Base-by-base conservation (phyloP, 192 early-diverging fungal genomes). In the Umbelopsis vinacea region DNA sequence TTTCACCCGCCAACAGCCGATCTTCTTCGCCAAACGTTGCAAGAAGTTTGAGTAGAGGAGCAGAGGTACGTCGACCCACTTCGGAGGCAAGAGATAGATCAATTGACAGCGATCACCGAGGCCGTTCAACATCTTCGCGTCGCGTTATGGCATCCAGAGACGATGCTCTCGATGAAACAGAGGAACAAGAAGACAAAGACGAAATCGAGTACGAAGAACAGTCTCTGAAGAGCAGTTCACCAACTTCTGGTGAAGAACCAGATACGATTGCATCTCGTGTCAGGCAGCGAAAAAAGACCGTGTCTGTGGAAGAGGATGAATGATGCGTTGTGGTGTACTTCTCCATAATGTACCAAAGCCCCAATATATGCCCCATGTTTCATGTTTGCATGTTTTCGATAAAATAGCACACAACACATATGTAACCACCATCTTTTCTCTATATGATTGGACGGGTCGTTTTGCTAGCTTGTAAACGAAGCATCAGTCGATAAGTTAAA, bases 201-300 rank as follows among this genome's bases (percentile, higher is more conserved):
- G 0, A 33, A 53, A 50, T 9, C 17, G 29, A 48, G 35, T 26
- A 53, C 6, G 8, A 50, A 12, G 37, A 73, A n/a, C 23, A 66
- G 14, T 53, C 66, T 35, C 29, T 12, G 21, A 46, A 57, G 24
- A 46, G 52, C 4, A 29, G 23, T 45, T 48, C 63, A 35, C 26
- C 70, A 23, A 40, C 55, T 47, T 22, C 40, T 43, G 11, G 40
- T 6, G 40, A 63, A 14, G 38, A 71, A 46, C 21, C 22, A 8
- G 55, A 66, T 63, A 54, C 72, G 9, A 73, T 73, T 73, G 72
- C 43, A 22, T 67, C 72, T 40, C 72, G 72, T 26, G 72, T 73
- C 19, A 50, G 72, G 48, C 72, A 53, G 24, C 63, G 72, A 63
- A 63, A 63, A 37, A 35, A 35, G 35, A 14, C 57, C 0, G 35